Conservation (phyloP, 1,284 basidiomycete genomes). For the Cutaneotrichosporon daszewskae region DNA sequence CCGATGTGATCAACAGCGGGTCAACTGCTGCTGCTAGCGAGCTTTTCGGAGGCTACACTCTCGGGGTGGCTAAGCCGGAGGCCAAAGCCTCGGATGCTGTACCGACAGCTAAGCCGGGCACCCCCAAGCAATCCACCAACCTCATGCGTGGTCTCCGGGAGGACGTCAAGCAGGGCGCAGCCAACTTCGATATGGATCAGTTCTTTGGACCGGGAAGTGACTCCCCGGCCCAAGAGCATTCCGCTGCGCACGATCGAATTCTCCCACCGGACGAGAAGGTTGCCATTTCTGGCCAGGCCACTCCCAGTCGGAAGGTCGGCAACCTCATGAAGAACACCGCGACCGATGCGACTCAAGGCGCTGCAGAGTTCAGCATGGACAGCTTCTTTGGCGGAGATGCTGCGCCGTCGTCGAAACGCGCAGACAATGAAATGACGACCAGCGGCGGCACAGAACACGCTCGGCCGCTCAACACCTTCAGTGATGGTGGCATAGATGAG, state of each 20-base stretch:
- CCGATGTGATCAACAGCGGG: no score
- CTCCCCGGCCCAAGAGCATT: no score
- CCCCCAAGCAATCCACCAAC: constrained; percentile 36
- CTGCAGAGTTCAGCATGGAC: constrained; percentile 46
- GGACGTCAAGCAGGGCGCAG: constrained; percentile 44
- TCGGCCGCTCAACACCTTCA: no score
- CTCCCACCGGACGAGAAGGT: neutral
- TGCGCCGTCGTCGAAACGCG: no score
- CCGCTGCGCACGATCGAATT: no score
- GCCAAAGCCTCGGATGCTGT: neutral
- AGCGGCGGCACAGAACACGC: no score
- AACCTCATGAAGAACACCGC: constrained; percentile 57
- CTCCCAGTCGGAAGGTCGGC: constrained; percentile 51
- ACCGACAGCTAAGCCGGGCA: neutral
- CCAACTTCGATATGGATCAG: constrained; percentile 46
- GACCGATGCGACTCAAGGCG: constrained; percentile 45
- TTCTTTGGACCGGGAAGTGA: constrained; percentile 27
- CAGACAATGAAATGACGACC: no score
- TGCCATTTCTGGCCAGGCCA: no score
- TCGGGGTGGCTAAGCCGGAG: neutral
- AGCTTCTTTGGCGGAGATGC: constrained; percentile 39
- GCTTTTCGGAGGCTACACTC: constrained; percentile 1
- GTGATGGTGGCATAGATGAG: no score
- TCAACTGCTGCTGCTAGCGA: neutral
- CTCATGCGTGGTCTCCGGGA: constrained; percentile 55